phyloP scores from a whole-genome alignment of 1,284 basidiomycete species.

The Sporisorium graminicola region DNA sequence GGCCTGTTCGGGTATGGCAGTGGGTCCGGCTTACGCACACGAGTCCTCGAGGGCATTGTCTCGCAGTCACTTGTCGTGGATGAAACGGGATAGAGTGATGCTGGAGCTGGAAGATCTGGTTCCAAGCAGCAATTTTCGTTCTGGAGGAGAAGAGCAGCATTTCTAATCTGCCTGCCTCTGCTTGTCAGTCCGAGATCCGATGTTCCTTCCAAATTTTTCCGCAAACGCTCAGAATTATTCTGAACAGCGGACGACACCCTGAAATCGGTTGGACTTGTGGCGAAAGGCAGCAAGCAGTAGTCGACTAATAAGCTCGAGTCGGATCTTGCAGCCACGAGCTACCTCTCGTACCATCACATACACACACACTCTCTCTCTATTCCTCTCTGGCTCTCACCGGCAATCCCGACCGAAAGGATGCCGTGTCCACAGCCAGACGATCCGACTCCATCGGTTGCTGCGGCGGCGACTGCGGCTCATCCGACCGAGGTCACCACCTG shows the following conservation, averaged over 20 bases:
- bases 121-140: neutral
- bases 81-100: neutral
- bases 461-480: neutral
- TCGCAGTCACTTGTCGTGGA: neutral
- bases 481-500: constrained; percentile 21
- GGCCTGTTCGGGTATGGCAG: constrained; percentile 54
- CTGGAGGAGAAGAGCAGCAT: neutral
- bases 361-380: too few relatives aligned
- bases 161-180: neutral
- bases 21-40: constrained; percentile 45
- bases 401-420: constrained; percentile 15
- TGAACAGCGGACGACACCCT: constrained; percentile 11
- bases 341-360: neutral
- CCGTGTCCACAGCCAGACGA: constrained; percentile 50
- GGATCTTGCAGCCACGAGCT: neutral
- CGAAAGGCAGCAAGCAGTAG: neutral
- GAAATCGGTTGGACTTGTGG: constrained; percentile 3
- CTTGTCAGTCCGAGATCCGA: constrained; percentile 36
- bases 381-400: neutral
- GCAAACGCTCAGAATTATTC: constrained; percentile 13
- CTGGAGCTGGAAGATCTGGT: neutral
- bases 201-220: constrained; percentile 25
- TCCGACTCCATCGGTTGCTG: constrained; percentile 4
- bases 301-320: neutral
- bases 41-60: constrained; percentile 33